Conservation (phyloP, 352 stramenopile species). For the Globisporangium takayamanum region DNA sequence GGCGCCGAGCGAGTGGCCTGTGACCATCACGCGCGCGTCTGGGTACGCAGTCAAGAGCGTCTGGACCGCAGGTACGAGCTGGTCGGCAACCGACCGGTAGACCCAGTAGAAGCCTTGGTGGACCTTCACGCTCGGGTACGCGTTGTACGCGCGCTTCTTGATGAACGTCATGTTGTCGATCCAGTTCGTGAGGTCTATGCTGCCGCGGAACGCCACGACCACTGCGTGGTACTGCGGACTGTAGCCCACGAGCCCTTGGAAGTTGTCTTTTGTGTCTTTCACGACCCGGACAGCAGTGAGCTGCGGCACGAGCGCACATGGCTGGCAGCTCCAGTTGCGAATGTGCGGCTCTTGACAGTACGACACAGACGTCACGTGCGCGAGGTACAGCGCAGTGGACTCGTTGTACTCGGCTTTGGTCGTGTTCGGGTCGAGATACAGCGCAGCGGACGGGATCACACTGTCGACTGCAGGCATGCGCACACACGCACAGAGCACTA, state of each 20-base stretch:
- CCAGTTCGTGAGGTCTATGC: conserved; percentile 81
- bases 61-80: conserved; percentile 36
- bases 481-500: no score
- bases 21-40: conserved; percentile 44
- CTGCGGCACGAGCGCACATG: conserved; percentile 50
- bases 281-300: conserved; percentile 48
- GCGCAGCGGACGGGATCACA: not conserved
- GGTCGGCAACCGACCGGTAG: conserved; percentile 49
- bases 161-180: conserved; percentile 82
- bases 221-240: conserved; percentile 41
- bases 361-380: conserved; percentile 67
- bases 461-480: no score
- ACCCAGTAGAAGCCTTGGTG: conserved; percentile 82
- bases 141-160: conserved; percentile 55
- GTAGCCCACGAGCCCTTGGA: conserved; percentile 77
- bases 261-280: conserved; percentile 64
- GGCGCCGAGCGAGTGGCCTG: conserved; percentile 69
- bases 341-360: conserved; percentile 70
- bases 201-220: conserved; percentile 74
- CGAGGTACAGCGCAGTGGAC: conserved; percentile 59
- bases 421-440: not conserved
- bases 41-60: conserved; percentile 30
- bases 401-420: conserved; percentile 46
- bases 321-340: conserved; percentile 66
- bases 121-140: conserved; percentile 56